Percentiles rank a stretch among this genome's conserved stretches.
Evolutionary conservation across 495 filamentous ascomycete genomes (phyloP).

Genomic region (Aspergillus steynii): DNA sequence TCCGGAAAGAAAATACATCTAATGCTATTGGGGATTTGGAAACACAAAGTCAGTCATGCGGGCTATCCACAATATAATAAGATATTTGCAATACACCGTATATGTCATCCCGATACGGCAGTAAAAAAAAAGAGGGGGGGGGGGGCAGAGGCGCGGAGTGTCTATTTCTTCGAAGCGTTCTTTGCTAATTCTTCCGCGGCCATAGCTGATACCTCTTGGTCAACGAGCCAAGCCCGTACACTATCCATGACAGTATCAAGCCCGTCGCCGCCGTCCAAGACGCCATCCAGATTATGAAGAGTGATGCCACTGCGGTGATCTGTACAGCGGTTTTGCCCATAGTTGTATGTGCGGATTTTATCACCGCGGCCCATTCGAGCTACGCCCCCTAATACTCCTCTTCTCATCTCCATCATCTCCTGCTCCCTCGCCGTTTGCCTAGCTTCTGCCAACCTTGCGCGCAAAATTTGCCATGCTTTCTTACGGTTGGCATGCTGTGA

Average conservation of each 20-base stretch:
- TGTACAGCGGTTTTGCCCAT: conserved; percentile 86
- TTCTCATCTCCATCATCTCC: conserved; percentile 67
- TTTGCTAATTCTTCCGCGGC: conserved; percentile 46
- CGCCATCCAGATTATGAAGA: conserved; percentile 77
- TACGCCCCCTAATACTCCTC: conserved; percentile 74
- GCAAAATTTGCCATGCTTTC: conserved; percentile 81
- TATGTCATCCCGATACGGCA: background rate
- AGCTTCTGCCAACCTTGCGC: conserved; percentile 78
- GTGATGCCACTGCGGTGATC: conserved; percentile 88
- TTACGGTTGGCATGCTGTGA: conserved; percentile 89
- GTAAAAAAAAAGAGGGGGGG: background rate
- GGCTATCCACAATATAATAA: background rate
- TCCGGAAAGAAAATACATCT: conserved; percentile 83
- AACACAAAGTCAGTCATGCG: background rate
- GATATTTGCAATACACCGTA: background rate
- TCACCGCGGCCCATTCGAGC: conserved; percentile 82
- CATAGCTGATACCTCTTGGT: conserved; percentile 73
- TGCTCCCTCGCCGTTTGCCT: conserved; percentile 84
- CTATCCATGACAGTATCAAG: conserved; percentile 80
- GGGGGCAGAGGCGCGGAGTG: background rate
- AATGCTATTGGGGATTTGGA: conserved; percentile 18
- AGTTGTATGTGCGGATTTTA: conserved; percentile 96
- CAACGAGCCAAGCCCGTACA: conserved; percentile 74
- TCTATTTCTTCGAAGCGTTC: conserved; percentile 7
- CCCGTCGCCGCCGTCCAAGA: conserved; percentile 69